Percentiles rank a stretch among this genome's conserved stretches.
These are phyloP conservation scores for Lentinula guzmanii DNA, from an alignment of 768 basidiomycete genomes.

Conservation along the genomic window DNA sequence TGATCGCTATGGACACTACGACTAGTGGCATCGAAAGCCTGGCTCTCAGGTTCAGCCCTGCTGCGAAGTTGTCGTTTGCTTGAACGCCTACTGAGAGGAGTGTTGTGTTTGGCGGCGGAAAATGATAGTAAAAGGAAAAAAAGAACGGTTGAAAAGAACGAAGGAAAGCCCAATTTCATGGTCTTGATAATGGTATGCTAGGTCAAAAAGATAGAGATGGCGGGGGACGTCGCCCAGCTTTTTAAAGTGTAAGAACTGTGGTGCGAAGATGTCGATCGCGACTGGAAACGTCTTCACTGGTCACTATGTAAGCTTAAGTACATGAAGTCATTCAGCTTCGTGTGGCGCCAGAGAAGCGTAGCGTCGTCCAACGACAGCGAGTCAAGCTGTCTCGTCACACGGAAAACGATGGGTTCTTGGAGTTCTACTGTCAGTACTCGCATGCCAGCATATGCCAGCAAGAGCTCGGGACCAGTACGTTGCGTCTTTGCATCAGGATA, in stretches of 20 bases:
- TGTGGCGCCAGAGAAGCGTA: neutral
- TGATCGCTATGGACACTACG: conserved; percentile 15
- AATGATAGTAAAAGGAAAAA: neutral
- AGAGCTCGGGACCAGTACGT: no score
- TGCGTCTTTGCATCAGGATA: no score
- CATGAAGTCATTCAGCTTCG: neutral
- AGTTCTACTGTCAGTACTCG: no score
- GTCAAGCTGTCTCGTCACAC: neutral
- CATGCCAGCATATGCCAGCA: no score
- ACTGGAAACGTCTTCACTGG: no score
- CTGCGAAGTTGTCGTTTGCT: neutral
- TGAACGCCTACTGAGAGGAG: neutral
- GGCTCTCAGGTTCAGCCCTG: neutral
- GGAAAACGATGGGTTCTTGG: neutral
- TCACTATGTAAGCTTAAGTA: no score
- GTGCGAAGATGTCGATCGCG: no score
- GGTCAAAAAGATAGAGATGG: neutral
- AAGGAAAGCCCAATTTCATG: neutral
- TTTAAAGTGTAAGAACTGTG: no score
- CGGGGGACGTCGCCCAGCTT: no score
- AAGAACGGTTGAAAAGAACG: neutral
- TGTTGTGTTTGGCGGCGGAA: neutral
- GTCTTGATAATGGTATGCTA: neutral
- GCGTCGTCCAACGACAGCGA: neutral
- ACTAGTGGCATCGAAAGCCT: neutral